Evolutionary conservation across 1,284 basidiomycete species (phyloP), one percentile per base, ranked within the genome.

Genomic region (Leccinum variabile): DNA sequence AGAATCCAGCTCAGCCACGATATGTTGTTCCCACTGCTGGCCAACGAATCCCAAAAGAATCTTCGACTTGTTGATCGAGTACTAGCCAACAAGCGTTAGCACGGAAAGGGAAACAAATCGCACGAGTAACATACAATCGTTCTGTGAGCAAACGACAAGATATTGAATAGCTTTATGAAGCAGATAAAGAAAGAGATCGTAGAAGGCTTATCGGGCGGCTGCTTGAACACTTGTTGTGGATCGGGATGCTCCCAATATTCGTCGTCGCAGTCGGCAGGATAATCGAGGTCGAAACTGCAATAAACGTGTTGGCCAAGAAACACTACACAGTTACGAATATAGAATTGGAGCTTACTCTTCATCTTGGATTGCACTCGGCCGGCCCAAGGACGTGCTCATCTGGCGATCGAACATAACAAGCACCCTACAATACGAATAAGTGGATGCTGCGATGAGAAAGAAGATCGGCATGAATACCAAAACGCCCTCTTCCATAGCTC

Each of bases 331-430:
- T 18, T 18, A 32, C 0, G 30, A 54, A 54, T 3, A 32, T 13
- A 18, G 32, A 59, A 16, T 8, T 49, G 41, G 28, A 10, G 79
- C 86, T 30, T 67, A 91, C 90, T 95, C 94, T 72, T 94, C 91
- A 64, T 94, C 92, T 63, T 93, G 90, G 53, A 94, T 86, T 3
- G 89, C 89, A 70, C 91, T 89, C 0, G 93, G 91, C 28, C 94
- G 79, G 10, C 94, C 94, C 18, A 95, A 80, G 1, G 83, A 83
- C 4, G 88, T 82, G 67, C 91, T 91, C 60, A 85, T 80, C 60
- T 82, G 74, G 49, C 90, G 80, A 70, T 92, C 90, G 66, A 89
- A 76, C 30, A 79, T 77, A 2, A 90, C 81, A 0, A 91, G 78
- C 4, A 84, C 79, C 88, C 87, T 90, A 41, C 14, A n/a, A 14